A percentile compares a stretch with the other conserved stretches of the same genome.
These are phyloP conservation scores for Pythium vanterpoolii DNA, from an alignment of 352 stramenopile species.

Conservation along the genomic window DNA sequence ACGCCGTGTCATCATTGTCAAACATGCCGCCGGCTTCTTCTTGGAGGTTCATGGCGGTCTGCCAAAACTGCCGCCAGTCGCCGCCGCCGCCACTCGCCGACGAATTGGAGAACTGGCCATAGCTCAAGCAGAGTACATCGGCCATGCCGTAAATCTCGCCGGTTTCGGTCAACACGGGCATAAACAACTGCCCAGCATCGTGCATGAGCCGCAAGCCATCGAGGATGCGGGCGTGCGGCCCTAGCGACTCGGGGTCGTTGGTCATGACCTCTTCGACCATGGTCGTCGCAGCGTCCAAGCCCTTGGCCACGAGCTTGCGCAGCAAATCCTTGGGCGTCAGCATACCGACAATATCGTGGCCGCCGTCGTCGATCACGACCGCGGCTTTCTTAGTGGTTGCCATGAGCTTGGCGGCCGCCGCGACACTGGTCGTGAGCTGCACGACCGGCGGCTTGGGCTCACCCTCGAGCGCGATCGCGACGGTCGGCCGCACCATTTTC, in stretches of 20 bases:
- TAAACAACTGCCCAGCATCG: conserved; percentile 79
- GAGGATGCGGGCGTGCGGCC: conserved; percentile 74
- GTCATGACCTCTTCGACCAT: conserved; percentile 87
- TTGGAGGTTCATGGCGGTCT: conserved; percentile 84
- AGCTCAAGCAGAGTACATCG: conserved; percentile 85
- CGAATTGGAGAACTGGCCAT: conserved; percentile 84
- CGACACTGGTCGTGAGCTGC: conserved; percentile 62
- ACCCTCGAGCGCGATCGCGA: conserved; percentile 75
- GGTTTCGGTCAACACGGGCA: conserved; percentile 75
- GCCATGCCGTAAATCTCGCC: conserved; percentile 85
- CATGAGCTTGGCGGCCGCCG: conserved; percentile 82
- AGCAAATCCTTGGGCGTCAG: conserved; percentile 85
- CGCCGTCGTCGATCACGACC: conserved; percentile 75
- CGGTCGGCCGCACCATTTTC: conserved; percentile 86
- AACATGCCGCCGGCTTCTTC: conserved; percentile 78
- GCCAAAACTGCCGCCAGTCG: conserved; percentile 88
- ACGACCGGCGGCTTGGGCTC: conserved; percentile 79
- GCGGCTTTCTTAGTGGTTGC: conserved; percentile 80
- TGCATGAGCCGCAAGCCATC: conserved; percentile 85
- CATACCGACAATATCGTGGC: conserved; percentile 75
- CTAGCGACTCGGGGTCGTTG: conserved; percentile 70
- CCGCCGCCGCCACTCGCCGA: conserved; percentile 62
- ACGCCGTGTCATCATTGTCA: conserved; percentile 72
- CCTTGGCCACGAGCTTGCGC: conserved; percentile 84
- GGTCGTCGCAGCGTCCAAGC: conserved; percentile 66